Percentiles rank a stretch among this genome's conserved stretches.
Evolutionary conservation across 805 yeast genomes (phyloP).

Genomic region (Candida berthetii): DNA sequence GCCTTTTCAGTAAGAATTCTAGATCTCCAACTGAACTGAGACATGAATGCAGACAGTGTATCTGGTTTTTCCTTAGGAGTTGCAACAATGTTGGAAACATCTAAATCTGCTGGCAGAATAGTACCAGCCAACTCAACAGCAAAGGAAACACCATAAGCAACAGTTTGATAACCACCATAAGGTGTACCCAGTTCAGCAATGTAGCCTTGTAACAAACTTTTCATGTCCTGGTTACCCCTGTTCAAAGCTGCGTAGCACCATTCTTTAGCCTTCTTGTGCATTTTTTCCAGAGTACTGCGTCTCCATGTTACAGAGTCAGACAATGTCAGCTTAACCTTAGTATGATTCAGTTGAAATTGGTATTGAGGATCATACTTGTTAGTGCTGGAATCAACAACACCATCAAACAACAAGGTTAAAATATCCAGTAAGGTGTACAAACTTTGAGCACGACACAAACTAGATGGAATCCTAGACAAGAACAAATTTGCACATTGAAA

Average conservation of each 20-base stretch:
- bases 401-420: slow-evolving; percentile 67
- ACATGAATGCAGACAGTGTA: slow-evolving; percentile 65
- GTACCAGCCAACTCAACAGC: slow-evolving; percentile 86
- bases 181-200: slow-evolving; percentile 39
- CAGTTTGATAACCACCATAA: slow-evolving; percentile 23
- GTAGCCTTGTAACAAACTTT: slow-evolving; percentile 73
- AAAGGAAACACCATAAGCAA: slow-evolving; percentile 81
- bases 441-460: slow-evolving; percentile 68
- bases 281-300: slow-evolving; percentile 50
- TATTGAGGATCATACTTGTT: slow-evolving; percentile 84
- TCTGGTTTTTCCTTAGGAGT: slow-evolving; percentile 34
- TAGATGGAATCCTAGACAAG: slow-evolving; percentile 62
- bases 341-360: slow-evolving; percentile 42
- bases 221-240: slow-evolving; percentile 66
- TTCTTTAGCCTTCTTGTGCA: slow-evolving; percentile 49
- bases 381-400: slow-evolving; percentile 77
- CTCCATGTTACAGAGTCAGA: slow-evolving; percentile 81
- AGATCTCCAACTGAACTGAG: slow-evolving; percentile 73
- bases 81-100: slow-evolving; percentile 42
- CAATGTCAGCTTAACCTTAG: slow-evolving; percentile 37
- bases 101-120: slow-evolving; percentile 61
- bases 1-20: slow-evolving; percentile 27
- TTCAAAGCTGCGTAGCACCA: slow-evolving; percentile 63
- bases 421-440: slow-evolving; percentile 79
- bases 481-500: slow-evolving; percentile 68